A percentile compares a stretch with the other conserved stretches of the same genome.
phyloP scores from a whole-genome alignment of 495 filamentous ascomycete species.

The Rhypophila decipiens region DNA sequence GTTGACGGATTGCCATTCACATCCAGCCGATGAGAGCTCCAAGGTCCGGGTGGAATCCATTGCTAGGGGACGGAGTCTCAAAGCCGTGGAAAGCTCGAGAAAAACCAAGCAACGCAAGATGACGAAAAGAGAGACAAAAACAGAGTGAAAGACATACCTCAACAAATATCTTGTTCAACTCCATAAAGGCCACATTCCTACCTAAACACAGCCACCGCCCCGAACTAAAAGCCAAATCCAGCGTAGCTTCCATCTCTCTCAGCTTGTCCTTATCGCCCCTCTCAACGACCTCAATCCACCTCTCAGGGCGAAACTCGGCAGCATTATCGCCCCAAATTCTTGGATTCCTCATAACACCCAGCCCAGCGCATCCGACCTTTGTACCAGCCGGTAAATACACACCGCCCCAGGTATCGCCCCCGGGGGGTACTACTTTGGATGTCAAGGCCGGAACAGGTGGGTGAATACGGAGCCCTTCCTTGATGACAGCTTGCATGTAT shows the following conservation, averaged over 20 bases:
- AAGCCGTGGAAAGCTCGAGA: too few species aligned
- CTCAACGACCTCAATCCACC: slow-evolving; percentile 41
- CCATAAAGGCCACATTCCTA: slow-evolving; percentile 26
- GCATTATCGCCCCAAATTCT: slow-evolving; percentile 39
- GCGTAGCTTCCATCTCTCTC: slow-evolving; percentile 26
- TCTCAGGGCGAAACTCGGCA: slow-evolving; percentile 42
- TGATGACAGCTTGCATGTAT: slow-evolving; percentile 44
- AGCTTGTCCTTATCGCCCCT: slow-evolving; percentile 23
- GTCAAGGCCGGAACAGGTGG: slow-evolving; percentile 14
- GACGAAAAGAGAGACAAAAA: slow-evolving; percentile 24
- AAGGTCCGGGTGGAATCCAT: too few species aligned
- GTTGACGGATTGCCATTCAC: too few species aligned
- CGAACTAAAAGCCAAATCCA: slow-evolving; percentile 27
- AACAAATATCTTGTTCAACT: slow-evolving; percentile 47
- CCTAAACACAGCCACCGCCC: slow-evolving; percentile 35
- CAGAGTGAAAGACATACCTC: slow-evolving; percentile 28
- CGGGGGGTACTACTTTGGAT: neutral
- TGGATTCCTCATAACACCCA: slow-evolving; percentile 19
- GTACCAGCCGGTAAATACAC: slow-evolving; percentile 45
- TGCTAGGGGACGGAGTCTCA: too few species aligned
- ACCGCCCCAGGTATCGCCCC: slow-evolving; percentile 24
- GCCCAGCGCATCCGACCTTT: slow-evolving; percentile 32
- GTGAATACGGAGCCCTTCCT: slow-evolving; percentile 36
- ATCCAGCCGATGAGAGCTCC: too few species aligned
- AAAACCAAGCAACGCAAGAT: neutral